A percentile compares a stretch with the other conserved stretches of the same genome.
These are phyloP conservation scores for Coprinellus aureogranulatus DNA, from an alignment of 768 basidiomycete species.

Conservation along the genomic window DNA sequence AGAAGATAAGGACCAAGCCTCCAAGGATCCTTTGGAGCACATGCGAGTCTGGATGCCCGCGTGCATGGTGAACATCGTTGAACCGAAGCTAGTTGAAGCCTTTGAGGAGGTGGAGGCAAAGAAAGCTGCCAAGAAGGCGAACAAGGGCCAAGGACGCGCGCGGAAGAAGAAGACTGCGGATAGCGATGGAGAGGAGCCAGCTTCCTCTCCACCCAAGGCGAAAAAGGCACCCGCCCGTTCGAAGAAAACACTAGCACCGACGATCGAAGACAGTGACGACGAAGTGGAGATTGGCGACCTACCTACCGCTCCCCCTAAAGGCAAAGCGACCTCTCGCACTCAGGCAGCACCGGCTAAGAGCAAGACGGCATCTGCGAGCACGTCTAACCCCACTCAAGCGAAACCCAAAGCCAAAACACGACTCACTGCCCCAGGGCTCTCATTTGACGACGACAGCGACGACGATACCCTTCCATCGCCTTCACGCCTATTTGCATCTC, in stretches of 20 bases:
- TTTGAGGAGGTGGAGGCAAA: constrained; percentile 51
- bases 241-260: background rate
- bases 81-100: constrained; percentile 59
- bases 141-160: constrained; percentile 30
- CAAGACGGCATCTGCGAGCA: background rate
- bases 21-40: constrained; percentile 53
- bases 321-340: background rate
- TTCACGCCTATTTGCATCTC: background rate
- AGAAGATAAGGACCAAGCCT: constrained; percentile 38
- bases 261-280: background rate
- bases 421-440: background rate
- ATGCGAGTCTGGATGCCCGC: constrained; percentile 82
- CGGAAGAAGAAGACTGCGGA: constrained; percentile 11
- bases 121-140: constrained; percentile 51
- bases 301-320: background rate
- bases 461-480: background rate
- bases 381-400: background rate
- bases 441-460: constrained; percentile 1
- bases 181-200: background rate
- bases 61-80: constrained; percentile 66
- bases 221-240: background rate
- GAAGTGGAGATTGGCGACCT: background rate
- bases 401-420: background rate
- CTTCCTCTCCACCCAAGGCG: background rate
- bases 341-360: background rate